Base-by-base conservation (phyloP, 2,329 filamentous ascomycete genomes). In the Fusarium cicatricum region DNA sequence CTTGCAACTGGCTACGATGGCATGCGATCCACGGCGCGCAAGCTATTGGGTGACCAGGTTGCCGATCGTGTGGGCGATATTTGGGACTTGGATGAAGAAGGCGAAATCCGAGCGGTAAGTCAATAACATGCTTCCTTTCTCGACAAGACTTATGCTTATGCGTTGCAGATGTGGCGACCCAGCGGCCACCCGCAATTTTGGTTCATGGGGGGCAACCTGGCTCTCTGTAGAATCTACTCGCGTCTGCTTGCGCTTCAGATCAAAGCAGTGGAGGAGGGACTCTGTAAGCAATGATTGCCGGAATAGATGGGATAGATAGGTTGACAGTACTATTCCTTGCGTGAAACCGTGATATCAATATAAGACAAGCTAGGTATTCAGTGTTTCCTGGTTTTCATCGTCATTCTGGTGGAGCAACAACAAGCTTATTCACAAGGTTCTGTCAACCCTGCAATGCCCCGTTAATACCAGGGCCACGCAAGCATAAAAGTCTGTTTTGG, bases 1-100 rank as follows among this genome's bases (percentile, higher is more conserved):
- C 54, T 78, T 10, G 77, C 77, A 0, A 80, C 77, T 0, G 77
- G 78, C 0, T 80, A 72, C 54, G 69, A 76, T 7, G 75, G 74
- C 38, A 78, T 78, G 71, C 60, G 68, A 11, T 71, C 67, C 4
- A 73, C 67, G 9, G 64, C 73, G 1, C 58, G 70, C 43, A 72
- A 74, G 50, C 53, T 75, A 0, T 52, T 80, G n/a, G 77, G 77
- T 0, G 49, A 72, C 12, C 67, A 73, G 19, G 59, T 77, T 17
- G 73, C 72, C 2, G 64, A 72, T 23, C 40, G 38, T 4, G 16
- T 55, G 3, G 39, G 40, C 4, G 45, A 56, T 14, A 31, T 44
- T 1, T 60, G 58, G 58, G 31, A 51, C n/a, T 17, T 59, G 11
- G 38, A 62, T 17, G 44, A 59, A 11, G 21, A 59, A 29, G 58